Evolutionary conservation across 2,329 filamentous ascomycete species (phyloP), one percentile per base, ranked within the genome.

Genomic region (Ophiocordyceps australis): DNA sequence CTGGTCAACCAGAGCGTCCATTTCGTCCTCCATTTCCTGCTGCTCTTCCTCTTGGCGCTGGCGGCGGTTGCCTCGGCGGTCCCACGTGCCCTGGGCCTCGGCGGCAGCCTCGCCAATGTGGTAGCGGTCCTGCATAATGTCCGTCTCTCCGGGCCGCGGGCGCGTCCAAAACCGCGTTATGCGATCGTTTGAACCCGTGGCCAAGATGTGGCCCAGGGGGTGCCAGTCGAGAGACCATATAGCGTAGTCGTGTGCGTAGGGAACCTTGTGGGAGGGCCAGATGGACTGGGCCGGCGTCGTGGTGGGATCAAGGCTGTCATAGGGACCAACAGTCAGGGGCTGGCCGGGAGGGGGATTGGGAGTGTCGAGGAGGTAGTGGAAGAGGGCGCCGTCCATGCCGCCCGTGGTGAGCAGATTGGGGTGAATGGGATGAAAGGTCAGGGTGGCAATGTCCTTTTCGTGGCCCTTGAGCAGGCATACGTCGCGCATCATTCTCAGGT

Each of bases 161-260:
- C 89, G 74, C 4, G 85, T 83, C 89, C 89, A 98, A 57, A 98
- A 98, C 24, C 89, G 74, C 3, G 89, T 95, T 33, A 93, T 85
- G 21, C 89, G 76, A 48, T 98, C 89, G 48, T 98, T 95, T 9
- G 85, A 93, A 9, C 89, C 89, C 3, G 86, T 92, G 1, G 85
- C 85, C 7, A 98, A 66, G 34, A 98, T 86, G 44, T 98, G 89
- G 16, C 89, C 89, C 0, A 95, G 63, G 1, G 89, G 89, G 46
- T 98, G 89, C 85, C 89, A 98, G 55, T 94, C 85, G 25, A 98
- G 65, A 12, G 85, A 92, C 89, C 89, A 98, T 35, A 98, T 89
- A 12, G 83, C 82, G 46, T 85, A 91, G 38, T 92, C 80, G 47
- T 98, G 89, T 1, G 89, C 89, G 42, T 75, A 86, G 7, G 78